Conservation (phyloP, 2,329 filamentous ascomycete genomes). For the Phaeomoniella chlamydospora region DNA sequence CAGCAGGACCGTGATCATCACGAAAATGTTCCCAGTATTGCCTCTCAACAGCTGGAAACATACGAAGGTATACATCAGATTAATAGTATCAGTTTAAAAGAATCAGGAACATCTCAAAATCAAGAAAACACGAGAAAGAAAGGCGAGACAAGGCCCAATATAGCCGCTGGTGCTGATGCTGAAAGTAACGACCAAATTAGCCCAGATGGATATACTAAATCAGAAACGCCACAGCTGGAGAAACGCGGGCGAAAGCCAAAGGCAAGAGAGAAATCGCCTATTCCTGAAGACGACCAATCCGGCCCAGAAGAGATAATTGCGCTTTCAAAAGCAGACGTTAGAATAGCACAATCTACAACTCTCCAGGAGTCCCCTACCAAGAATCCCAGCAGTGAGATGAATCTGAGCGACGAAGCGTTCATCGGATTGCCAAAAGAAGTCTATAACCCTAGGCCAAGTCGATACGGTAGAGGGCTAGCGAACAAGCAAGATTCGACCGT, state of each 20-base stretch:
- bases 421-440: constrained; percentile 11
- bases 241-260: constrained; percentile 1
- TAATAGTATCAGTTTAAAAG: background rate
- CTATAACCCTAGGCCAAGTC: constrained; percentile 12
- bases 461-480: constrained; percentile 4
- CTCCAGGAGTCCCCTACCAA: constrained; percentile 1
- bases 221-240: background rate
- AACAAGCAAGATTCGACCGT: constrained; percentile 5
- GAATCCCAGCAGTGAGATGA: constrained; percentile 8
- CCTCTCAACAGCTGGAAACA: background rate
- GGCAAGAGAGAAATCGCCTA: background rate
- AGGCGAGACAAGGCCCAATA: background rate
- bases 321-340: background rate
- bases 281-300: background rate
- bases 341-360: background rate
- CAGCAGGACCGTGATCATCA: background rate
- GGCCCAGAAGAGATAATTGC: background rate
- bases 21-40: background rate
- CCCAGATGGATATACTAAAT: background rate
- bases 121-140: background rate
- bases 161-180: background rate
- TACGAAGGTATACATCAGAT: no score
- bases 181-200: background rate
- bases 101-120: background rate
- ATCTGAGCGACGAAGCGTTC: constrained; percentile 10